These are phyloP conservation scores for Alternaria brassicicola DNA, from an alignment of 2,329 filamentous ascomycete species.

Conservation along the genomic window DNA sequence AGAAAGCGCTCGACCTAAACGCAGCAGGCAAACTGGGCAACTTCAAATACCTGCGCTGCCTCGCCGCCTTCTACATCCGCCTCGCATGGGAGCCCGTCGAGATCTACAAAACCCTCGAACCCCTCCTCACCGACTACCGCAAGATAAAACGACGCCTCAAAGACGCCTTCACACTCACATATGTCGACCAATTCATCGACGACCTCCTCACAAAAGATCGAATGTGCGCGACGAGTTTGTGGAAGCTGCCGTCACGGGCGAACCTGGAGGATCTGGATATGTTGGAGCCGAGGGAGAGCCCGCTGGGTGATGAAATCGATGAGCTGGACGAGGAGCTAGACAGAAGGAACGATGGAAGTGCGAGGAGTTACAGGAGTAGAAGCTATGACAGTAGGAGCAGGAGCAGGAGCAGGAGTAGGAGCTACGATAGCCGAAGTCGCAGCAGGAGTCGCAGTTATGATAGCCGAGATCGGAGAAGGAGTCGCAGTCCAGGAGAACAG, in stretches of 20 bases:
- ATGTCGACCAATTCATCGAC: conserved; percentile 91
- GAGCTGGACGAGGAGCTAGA: conserved; percentile 50
- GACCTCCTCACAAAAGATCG: conserved; percentile 87
- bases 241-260: conserved; percentile 84
- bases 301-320: conserved; percentile 77
- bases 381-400: conserved; percentile 18
- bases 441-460: conserved; percentile 19
- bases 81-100: conserved; percentile 83
- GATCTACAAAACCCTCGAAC: conserved; percentile 81
- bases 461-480: conserved; percentile 11
- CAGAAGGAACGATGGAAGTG: conserved; percentile 17
- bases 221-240: conserved; percentile 88
- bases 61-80: conserved; percentile 92
- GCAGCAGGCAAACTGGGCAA: conserved; percentile 45
- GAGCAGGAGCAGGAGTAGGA: conserved; percentile 20
- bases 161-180: conserved; percentile 75
- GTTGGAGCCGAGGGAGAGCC: conserved; percentile 83
- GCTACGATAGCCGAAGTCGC: conserved; percentile 24
- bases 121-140: conserved; percentile 77
- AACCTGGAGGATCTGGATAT: conserved; percentile 87
- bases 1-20: conserved; percentile 34
- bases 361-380: conserved; percentile 19
- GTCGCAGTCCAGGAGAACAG: conserved; percentile 3
- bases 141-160: conserved; percentile 81
- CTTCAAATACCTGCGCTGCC: conserved; percentile 80